Conservation (phyloP, 2,329 filamentous ascomycete species). For the Atkinsonella hypoxylon region DNA sequence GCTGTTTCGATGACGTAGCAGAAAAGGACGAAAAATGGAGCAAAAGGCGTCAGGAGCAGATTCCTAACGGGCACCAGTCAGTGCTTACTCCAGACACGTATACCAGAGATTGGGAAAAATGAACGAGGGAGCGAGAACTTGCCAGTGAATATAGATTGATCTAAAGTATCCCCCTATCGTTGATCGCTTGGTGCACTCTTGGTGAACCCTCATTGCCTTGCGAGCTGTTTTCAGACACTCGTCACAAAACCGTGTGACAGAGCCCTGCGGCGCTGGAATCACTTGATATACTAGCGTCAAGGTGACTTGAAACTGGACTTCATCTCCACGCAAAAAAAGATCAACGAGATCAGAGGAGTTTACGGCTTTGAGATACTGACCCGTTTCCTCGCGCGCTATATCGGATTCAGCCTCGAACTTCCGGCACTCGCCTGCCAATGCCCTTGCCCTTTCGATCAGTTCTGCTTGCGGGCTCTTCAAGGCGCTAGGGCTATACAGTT, state of each 20-base stretch:
- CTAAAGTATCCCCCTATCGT: slow-evolving; percentile 28
- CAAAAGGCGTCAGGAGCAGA: slow-evolving; percentile 44
- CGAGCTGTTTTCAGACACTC: slow-evolving; percentile 39
- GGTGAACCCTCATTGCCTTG: slow-evolving; percentile 33
- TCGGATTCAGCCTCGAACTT: slow-evolving; percentile 24
- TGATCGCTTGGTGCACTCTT: slow-evolving; percentile 32
- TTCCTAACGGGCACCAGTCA: slow-evolving; percentile 22
- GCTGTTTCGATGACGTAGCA: slow-evolving; percentile 44
- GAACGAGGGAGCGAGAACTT: slow-evolving; percentile 9
- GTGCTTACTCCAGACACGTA: not conserved
- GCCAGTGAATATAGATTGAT: slow-evolving; percentile 41
- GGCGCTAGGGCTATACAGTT: slow-evolving; percentile 39
- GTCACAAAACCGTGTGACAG: slow-evolving; percentile 31
- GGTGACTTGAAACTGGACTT: slow-evolving; percentile 34
- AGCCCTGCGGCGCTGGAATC: slow-evolving; percentile 32
- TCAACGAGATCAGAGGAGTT: slow-evolving; percentile 29
- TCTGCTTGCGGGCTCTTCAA: slow-evolving; percentile 27
- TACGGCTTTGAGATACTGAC: slow-evolving; percentile 24
- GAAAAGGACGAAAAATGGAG: slow-evolving; percentile 48
- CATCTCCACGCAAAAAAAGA: slow-evolving; percentile 33
- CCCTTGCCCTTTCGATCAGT: slow-evolving; percentile 27
- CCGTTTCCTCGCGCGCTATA: slow-evolving; percentile 22
- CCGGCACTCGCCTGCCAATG: slow-evolving; percentile 26
- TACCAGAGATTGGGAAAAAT: not conserved
- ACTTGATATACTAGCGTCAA: slow-evolving; percentile 41